Evolutionary conservation across 2,329 filamentous ascomycete species (phyloP).

Genomic region (Thielaviopsis musarum): DNA sequence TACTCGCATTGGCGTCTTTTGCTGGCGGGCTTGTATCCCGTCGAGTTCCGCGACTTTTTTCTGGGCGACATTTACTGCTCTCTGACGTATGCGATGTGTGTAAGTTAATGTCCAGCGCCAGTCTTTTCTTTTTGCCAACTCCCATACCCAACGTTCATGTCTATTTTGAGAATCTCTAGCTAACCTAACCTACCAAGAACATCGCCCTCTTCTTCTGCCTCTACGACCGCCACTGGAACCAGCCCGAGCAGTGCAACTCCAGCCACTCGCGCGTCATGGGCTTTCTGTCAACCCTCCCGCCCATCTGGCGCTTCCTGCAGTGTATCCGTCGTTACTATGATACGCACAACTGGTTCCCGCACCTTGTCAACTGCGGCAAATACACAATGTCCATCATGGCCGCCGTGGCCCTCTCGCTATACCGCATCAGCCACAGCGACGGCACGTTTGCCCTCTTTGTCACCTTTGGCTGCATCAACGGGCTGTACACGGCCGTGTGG

Average conservation of each 20-base stretch:
- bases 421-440: slow-evolving; percentile 50
- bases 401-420: slow-evolving; percentile 64
- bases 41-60: slow-evolving; percentile 96
- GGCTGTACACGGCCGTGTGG: slow-evolving; percentile 73
- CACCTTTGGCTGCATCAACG: slow-evolving; percentile 63
- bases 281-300: slow-evolving; percentile 68
- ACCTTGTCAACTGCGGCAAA: slow-evolving; percentile 83
- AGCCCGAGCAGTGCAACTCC: slow-evolving; percentile 68
- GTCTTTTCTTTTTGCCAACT: background rate
- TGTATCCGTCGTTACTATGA: slow-evolving; percentile 81
- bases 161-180: too few relatives aligned
- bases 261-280: slow-evolving; percentile 67
- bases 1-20: slow-evolving; percentile 82
- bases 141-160: slow-evolving; percentile 14
- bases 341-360: slow-evolving; percentile 75
- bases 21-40: slow-evolving; percentile 72
- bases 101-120: slow-evolving; percentile 10
- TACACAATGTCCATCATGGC: slow-evolving; percentile 72
- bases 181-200: slow-evolving; percentile 41
- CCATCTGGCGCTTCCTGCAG: slow-evolving; percentile 80
- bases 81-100: slow-evolving; percentile 57
- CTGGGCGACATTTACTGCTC: slow-evolving; percentile 97
- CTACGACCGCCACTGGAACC: slow-evolving; percentile 62
- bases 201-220: slow-evolving; percentile 88
- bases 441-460: slow-evolving; percentile 56